Conservation (phyloP, 2,329 filamentous ascomycete genomes). For the Colletotrichum ledebouriae region DNA sequence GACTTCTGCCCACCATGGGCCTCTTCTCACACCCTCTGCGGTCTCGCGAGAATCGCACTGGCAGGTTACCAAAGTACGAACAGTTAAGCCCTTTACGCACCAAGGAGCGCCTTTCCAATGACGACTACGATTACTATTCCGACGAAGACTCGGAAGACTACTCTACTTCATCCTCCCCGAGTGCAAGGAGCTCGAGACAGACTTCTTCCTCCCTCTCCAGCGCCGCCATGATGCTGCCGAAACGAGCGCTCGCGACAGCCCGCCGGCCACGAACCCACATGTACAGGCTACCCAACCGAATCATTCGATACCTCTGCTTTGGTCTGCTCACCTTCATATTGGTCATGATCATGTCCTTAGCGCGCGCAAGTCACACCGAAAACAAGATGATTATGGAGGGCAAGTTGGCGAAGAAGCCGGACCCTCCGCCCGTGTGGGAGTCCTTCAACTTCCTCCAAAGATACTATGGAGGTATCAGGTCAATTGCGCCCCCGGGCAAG, state of each 20-base stretch:
- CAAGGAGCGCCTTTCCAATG: constrained; percentile 67
- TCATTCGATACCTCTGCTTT: constrained; percentile 84
- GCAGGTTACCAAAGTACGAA: constrained; percentile 65
- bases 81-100: constrained; percentile 49
- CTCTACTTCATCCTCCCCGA: constrained; percentile 59
- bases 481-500: constrained; percentile 72
- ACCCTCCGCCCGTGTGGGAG: constrained; percentile 82
- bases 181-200: constrained; percentile 68
- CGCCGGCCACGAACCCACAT: constrained; percentile 54
- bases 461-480: constrained; percentile 90
- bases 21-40: constrained; percentile 62
- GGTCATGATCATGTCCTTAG: constrained; percentile 81
- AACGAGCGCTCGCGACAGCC: constrained; percentile 50
- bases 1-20: constrained; percentile 58
- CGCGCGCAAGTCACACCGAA: constrained; percentile 79
- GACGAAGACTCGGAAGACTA: constrained; percentile 59
- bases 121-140: constrained; percentile 62
- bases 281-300: constrained; percentile 77
- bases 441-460: constrained; percentile 86
- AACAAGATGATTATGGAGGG: constrained; percentile 71
- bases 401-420: constrained; percentile 69
- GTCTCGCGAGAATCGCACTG: constrained; percentile 58
- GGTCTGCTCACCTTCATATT: constrained; percentile 77
- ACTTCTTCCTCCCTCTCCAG: constrained; percentile 60
- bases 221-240: constrained; percentile 60